Base-by-base conservation (phyloP, 805 yeast genomes). In the Suhomyces emberorum region DNA sequence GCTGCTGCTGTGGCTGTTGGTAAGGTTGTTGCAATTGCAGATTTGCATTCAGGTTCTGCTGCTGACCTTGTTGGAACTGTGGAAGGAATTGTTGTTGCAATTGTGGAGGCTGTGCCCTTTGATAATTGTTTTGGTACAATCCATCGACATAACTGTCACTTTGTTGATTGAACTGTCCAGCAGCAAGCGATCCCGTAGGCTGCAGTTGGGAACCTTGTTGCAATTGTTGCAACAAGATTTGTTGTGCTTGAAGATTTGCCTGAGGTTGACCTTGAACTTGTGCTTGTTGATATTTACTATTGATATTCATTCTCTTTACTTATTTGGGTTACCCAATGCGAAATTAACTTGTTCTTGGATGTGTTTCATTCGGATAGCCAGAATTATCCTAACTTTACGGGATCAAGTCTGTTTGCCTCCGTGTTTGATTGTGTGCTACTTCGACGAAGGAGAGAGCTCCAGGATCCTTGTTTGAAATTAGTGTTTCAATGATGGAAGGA, bases 161-260 rank as follows among this genome's bases (percentile, higher is more conserved):
- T 14, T 36, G 42, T 35, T 35, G 42, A 27, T 34, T 34, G 17
- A 38, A 38, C 35, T 39, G 42, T 21, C 38, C 38, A 16, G 38
- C 42, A 30, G 35, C 38, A 51, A 47, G 18, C 36, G 44, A 25
- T 35, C 39, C 30, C 20, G 38, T 20, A 8, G 26, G 39, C 29
- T 45, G 52, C 39, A 23, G 54, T 32, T 57, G 66, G 10, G 34
- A 24, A 10, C 65, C 66, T 32, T 63, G 69, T 39, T 64, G 73
- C 35, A 66, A 56, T 43, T 65, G 72, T 46, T 64, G 72, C 35
- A 65, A 55, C 43, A 67, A 55, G 12, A 65, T 54, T 46, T 66
- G 73, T 42, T 68, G 73, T 19, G 70, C 65, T 36, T 66, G 73
- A 34, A 64, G 47, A 39, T 57, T 62, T 9, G 57, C 57, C 41